These are phyloP conservation scores for Candida frijolesensis DNA, from an alignment of 1,139 yeast genomes.

Conservation along the genomic window DNA sequence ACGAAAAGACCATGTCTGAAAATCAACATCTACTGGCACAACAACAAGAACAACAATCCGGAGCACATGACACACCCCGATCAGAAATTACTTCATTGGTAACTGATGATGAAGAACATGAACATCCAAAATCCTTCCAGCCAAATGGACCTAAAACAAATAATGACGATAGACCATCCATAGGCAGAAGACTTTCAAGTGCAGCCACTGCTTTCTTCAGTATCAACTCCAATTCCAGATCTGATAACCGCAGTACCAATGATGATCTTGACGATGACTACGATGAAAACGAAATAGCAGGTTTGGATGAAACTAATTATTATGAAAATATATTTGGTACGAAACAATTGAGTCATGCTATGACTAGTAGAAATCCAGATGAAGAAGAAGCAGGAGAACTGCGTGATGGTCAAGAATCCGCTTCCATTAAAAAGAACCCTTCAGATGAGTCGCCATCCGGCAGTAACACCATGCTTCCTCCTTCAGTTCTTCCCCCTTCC, in stretches of 20 bases:
- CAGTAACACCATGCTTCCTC: neutral
- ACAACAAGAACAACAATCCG: too few relatives aligned
- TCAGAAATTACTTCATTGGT: too few relatives aligned
- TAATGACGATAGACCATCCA: conserved; percentile 1
- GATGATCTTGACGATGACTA: conserved; percentile 9
- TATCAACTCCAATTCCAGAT: neutral
- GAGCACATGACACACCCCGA: too few relatives aligned
- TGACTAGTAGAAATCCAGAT: conserved; percentile 5
- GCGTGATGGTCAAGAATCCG: too few relatives aligned
- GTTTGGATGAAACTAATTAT: conserved; percentile 8
- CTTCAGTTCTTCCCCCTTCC: conserved; percentile 6
- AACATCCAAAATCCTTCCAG: neutral
- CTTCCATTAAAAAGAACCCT: neutral
- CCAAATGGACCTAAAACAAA: neutral
- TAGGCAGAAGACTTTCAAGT: conserved; percentile 18
- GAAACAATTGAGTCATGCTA: conserved; percentile 9
- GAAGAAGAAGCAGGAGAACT: conserved; percentile 12
- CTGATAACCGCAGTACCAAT: neutral
- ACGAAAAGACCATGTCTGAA: too few relatives aligned
- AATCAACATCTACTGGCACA: too few relatives aligned
- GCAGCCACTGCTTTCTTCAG: conserved; percentile 18
- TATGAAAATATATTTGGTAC: conserved; percentile 18
- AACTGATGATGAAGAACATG: neutral
- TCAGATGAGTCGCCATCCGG: neutral
- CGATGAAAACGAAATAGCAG: conserved; percentile 5